Evolutionary conservation across 2,329 filamentous ascomycete genomes (phyloP).

Genomic region (Cercospora sp.): DNA sequence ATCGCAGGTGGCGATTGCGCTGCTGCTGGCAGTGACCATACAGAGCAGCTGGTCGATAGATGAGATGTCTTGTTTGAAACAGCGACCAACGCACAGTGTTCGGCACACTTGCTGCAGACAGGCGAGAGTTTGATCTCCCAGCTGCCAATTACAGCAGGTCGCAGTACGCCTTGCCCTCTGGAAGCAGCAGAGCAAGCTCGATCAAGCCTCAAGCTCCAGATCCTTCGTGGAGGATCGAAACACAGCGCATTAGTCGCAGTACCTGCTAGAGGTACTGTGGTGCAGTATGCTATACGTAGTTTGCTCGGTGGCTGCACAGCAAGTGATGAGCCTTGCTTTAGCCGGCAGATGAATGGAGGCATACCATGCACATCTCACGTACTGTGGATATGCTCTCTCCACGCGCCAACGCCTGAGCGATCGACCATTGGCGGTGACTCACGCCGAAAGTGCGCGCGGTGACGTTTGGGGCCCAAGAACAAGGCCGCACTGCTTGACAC

Average conservation of each 20-base stretch:
- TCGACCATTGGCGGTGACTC: slow-evolving; percentile 21
- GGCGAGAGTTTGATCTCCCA: background rate
- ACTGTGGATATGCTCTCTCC: slow-evolving; percentile 8
- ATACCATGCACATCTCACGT: slow-evolving; percentile 17
- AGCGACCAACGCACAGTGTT: slow-evolving; percentile 3
- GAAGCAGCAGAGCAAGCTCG: slow-evolving; percentile 3
- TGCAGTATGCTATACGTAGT: slow-evolving; percentile 6
- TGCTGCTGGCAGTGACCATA: background rate
- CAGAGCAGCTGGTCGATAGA: background rate
- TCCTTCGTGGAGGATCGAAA: slow-evolving; percentile 5
- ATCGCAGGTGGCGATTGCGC: background rate
- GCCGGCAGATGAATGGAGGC: slow-evolving; percentile 14
- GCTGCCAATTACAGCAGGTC: background rate
- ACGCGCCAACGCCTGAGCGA: slow-evolving; percentile 6
- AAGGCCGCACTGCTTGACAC: slow-evolving; percentile 1
- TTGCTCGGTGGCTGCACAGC: background rate
- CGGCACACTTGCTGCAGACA: slow-evolving; percentile 1
- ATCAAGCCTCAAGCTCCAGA: slow-evolving; percentile 9
- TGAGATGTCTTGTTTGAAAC: slow-evolving; percentile 1
- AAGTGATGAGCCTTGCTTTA: slow-evolving; percentile 9
- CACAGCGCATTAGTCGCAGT: slow-evolving; percentile 1
- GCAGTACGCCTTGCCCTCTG: background rate
- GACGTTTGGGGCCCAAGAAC: slow-evolving; percentile 8
- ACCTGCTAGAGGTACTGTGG: background rate
- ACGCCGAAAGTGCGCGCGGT: slow-evolving; percentile 17